These are phyloP conservation scores for Rhizoclosmatium globosum DNA, from an alignment of 192 early-diverging fungal species.

Conservation along the genomic window DNA sequence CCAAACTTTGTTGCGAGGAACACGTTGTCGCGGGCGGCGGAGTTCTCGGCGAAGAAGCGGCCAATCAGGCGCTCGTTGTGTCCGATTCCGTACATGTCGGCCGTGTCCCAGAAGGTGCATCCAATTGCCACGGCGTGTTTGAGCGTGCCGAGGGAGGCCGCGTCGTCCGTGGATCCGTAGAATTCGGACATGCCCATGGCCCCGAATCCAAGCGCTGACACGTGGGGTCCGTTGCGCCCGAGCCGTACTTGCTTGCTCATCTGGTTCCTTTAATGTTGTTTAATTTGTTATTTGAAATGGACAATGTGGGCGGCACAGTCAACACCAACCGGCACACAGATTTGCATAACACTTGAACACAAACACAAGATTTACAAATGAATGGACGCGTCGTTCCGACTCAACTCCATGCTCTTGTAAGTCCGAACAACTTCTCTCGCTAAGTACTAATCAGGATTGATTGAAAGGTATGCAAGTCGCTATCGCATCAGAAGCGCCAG, in stretches of 20 bases:
- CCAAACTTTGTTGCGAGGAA: slow-evolving; percentile 74
- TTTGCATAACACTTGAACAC: no score
- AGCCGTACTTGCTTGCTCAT: not conserved
- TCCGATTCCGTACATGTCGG: slow-evolving; percentile 62
- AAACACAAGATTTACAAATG: no score
- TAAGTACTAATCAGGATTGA: not conserved
- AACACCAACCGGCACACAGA: no score
- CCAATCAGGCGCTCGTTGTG: slow-evolving; percentile 64
- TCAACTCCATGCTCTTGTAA: no score
- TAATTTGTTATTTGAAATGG: no score
- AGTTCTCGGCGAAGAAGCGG: slow-evolving; percentile 56
- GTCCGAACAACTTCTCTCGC: no score
- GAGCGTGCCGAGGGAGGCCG: slow-evolving; percentile 19
- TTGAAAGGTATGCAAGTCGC: not conserved
- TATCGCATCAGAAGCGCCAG: slow-evolving; percentile 3
- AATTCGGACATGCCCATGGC: slow-evolving; percentile 17
- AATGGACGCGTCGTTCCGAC: no score
- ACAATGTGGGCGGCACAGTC: no score
- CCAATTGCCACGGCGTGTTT: slow-evolving; percentile 42
- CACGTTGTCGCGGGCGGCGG: slow-evolving; percentile 50
- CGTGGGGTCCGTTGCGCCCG: not conserved
- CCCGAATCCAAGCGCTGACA: slow-evolving; percentile 16
- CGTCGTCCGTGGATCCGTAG: slow-evolving; percentile 29
- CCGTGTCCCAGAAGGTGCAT: slow-evolving; percentile 62
- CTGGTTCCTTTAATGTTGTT: not conserved